Evolutionary conservation across 306 rosid genomes (phyloP), one percentile per base, ranked within the genome.

Genomic region (Medicago lupulina): DNA sequence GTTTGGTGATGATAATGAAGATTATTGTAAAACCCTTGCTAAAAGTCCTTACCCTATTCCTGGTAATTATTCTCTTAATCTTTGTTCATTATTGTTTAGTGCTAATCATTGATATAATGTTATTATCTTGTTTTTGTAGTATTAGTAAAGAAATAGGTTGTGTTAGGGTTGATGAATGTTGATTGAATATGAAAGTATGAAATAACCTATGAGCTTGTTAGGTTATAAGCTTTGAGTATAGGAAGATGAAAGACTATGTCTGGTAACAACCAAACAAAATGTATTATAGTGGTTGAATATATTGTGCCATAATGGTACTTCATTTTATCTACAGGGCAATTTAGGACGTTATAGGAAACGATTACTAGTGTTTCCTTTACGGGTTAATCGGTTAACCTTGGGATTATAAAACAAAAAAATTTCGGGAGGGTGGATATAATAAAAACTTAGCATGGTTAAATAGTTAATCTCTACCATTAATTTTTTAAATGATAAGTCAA

Each of bases 1-100:
- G 10, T 95, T 95, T 78, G 93, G 89, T 21, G 92, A 97, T 47
- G 99, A 95, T 73, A 90, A 90, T 57, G 97, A 95, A 80, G 97
- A 85, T 74, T 95, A 84, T 80, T 83, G 85, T 70, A 92, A 92
- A 88, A 89, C 99, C 82, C 86, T 73, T 55, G 92, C 91, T 23
- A 75, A 55, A 81, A 95, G 97, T 75, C 96, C 99, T 57, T 78
- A 9, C 76, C 60, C 81, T 2, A 86, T 95, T 83, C 97, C 99
- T 47, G 99, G 99, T 92, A 85, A 70, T 11, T 54, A 59, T 80
- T 34, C 51, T 38, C 74, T 18, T 34, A 67, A 72, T 59, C 76
- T 31, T 63, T 53, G 8, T 36, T 55, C 18, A 55, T 71, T 36
- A 36, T 64, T n/a, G 15, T 46, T 82, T 4, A 11, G 3, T 21